Evolutionary conservation across 139 green algal species (phyloP), one percentile per base, ranked within the genome.

Genomic region (Micromonas pusilla): DNA sequence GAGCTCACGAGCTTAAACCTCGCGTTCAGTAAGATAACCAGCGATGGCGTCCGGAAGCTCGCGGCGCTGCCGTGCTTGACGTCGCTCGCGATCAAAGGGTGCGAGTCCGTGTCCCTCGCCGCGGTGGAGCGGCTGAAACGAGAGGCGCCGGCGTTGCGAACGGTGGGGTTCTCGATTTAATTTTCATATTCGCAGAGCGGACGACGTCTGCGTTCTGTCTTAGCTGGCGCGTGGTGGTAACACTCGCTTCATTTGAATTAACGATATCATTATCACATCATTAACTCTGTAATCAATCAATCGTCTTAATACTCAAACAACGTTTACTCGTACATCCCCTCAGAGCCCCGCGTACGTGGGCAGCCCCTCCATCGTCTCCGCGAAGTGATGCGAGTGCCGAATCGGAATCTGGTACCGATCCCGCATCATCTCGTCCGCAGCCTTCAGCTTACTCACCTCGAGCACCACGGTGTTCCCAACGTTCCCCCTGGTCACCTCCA

Each of bases 401-500:
- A 57, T 9, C 9, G 45, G 45, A 23, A 57, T 57, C 45, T 57
- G 45, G 45, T 57, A 57, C 45, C 45, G 9, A 16, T 57, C 45
- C 45, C 45, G 9, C 9, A 57, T 57, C 9, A 16, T 57, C 45
- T 57, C 45, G 45, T 57, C 45, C 45, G 45, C 45, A 9, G 9
- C 9, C 45, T 57, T 57, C 9, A 57, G 45, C 45, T 57, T 57
- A 16, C 9, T 23, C 9, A 16, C 16, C 45, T 57, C 45, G 9
- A 57, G 45, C 9, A 57, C 45, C 45, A 57, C 45, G 45, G 16
- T 57, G 45, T 57, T 57, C 9, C 9, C 9, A 9, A 57, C 45
- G 45, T 57, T 57, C 45, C 45, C 45, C 9, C 45, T 9, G 9
- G 45, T 57, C 45, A 89, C 53, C 31, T 86, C 83, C n/a, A 89